A percentile compares a stretch with the other conserved stretches of the same genome.
Conservation (phyloP, 768 basidiomycete species). For the Dacryopinax spathularia region DNA sequence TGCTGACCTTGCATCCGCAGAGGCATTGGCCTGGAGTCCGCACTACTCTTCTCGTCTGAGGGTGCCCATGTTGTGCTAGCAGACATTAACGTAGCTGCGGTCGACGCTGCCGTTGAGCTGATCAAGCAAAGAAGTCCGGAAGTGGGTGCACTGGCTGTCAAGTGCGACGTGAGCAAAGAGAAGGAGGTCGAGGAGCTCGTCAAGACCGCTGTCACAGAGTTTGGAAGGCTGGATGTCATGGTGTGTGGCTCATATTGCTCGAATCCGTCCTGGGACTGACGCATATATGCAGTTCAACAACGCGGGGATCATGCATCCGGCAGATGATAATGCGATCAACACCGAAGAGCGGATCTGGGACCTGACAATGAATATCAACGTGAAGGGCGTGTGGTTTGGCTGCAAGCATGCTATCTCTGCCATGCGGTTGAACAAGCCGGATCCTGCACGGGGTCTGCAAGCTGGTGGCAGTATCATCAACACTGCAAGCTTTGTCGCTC, state of each 20-base stretch:
- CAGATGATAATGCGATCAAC: constrained; percentile 86
- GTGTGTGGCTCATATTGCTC: constrained; percentile 30
- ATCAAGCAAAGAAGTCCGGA: constrained; percentile 56
- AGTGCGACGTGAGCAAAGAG: constrained; percentile 83
- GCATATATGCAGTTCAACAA: not conserved
- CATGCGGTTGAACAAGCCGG: constrained; percentile 84
- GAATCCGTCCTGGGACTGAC: constrained; percentile 2
- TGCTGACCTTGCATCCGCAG: constrained; percentile 30
- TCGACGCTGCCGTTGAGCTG: constrained; percentile 47
- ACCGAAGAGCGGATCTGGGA: constrained; percentile 97
- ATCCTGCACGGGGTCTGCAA: constrained; percentile 63
- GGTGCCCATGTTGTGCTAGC: constrained; percentile 82
- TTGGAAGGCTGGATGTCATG: constrained; percentile 93
- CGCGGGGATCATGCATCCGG: constrained; percentile 93
- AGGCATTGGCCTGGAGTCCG: constrained; percentile 90
- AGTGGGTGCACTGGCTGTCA: constrained; percentile 49
- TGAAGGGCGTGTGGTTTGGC: constrained; percentile 99
- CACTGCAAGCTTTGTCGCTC: constrained; percentile 91
- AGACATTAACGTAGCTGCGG: constrained; percentile 71
- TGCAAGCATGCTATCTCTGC: constrained; percentile 95
- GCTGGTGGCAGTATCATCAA: constrained; percentile 84
- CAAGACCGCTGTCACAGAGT: constrained; percentile 60
- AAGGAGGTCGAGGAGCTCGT: constrained; percentile 70
- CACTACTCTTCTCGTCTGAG: constrained; percentile 88
- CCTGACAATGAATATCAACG: constrained; percentile 81